Evolutionary conservation across 164 flowering plant species (phyloP), one percentile per base, ranked within the genome.

Genomic region (Aristolochia contorta): DNA sequence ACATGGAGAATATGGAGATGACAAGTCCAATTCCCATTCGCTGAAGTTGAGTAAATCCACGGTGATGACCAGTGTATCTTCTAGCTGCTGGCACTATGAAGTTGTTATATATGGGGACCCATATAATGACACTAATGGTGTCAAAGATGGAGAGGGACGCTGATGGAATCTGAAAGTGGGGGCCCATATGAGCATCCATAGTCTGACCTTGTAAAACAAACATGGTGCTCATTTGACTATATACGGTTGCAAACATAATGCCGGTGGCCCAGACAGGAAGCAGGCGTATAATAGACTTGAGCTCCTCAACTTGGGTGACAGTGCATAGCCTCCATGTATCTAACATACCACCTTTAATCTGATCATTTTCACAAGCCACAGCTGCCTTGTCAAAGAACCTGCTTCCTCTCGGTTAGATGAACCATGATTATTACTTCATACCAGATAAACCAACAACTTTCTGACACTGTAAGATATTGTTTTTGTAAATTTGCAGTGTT

Each of bases 381-480:
- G 92, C 85, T 18, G 92, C 89, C 69, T 79, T 85, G 80, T 85
- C 89, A n/a, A 85, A 71, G 78, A 80, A 85, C 58, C 92, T 85
- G 79, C 37, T 7, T 37, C 12, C 43, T 10, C 43, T 37, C 43
- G 43, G 43, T 37, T 37, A 10, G 43, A 37, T 37, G 43, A 37
- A 37, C 43, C 43, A 37, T 37, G 43, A 37, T 37, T 37, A 10
- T 32, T 7, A 32, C 33, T 32, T 37, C 12, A 37, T 37, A 10
- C 12, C 43, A 37, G 43, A 37, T 37, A 37, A 3, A 37, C 12
- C 12, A 37, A 37, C 0, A 37, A 6, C 43, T 37, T 37, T 37
- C 43, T 37, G 43, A 37, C 3, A 37, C 9, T 37, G 43, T 37
- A 3, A 37, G 10, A 3, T 37, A 37, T 37, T 4, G 5, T 37